These are phyloP conservation scores for Zea luxurians DNA, from an alignment of 176 grass and related monocot species.

Conservation along the genomic window DNA sequence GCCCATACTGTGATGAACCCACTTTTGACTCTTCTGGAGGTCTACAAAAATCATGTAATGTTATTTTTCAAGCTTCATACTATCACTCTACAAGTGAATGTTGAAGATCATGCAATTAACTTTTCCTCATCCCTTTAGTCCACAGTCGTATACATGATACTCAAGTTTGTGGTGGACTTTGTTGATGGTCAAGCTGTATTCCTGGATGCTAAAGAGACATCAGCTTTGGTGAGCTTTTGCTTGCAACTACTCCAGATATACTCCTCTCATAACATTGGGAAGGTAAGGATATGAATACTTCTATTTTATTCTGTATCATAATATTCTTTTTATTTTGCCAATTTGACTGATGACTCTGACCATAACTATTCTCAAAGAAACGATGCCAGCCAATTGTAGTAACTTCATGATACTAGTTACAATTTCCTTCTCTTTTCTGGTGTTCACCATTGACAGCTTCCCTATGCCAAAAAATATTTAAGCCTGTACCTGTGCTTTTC, in stretches of 20 bases:
- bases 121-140: constrained; percentile 53
- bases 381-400: neutral
- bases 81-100: constrained; percentile 14
- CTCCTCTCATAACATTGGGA: constrained; percentile 94
- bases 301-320: neutral
- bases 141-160: constrained; percentile 88
- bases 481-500: neutral
- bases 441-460: neutral
- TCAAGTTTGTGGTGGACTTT: constrained; percentile 97
- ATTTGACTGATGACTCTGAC: neutral
- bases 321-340: neutral
- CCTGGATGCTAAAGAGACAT: constrained; percentile 87
- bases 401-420: neutral
- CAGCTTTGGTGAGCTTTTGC: constrained; percentile 88
- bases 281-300: constrained; percentile 51
- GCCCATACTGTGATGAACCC: constrained; percentile 78
- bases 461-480: constrained; percentile 2
- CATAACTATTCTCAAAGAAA: constrained; percentile 11
- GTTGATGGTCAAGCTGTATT: constrained; percentile 93
- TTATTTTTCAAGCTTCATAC: constrained; percentile 32
- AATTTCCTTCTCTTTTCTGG: constrained; percentile 17
- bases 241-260: constrained; percentile 86
- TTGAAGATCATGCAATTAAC: constrained; percentile 29
- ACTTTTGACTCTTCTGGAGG: constrained; percentile 81
- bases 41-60: constrained; percentile 91